Percentiles rank a stretch among this genome's conserved stretches.
These are phyloP conservation scores for Otatea glauca DNA, from an alignment of 176 grass and related monocot genomes.

Conservation along the genomic window DNA sequence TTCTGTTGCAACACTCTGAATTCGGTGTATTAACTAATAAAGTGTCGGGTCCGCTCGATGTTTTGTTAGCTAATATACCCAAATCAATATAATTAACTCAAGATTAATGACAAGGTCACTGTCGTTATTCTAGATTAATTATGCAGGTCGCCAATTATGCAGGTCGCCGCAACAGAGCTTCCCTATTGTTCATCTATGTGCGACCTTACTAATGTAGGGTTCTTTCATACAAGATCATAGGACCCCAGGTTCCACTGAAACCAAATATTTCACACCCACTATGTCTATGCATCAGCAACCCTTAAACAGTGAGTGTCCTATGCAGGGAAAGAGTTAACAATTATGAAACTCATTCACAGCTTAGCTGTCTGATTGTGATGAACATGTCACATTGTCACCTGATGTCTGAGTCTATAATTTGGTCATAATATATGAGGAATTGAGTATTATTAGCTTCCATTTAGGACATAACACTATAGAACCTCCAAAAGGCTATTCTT, in stretches of 20 bases:
- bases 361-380: neutral
- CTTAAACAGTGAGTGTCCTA: slow-evolving; percentile 7
- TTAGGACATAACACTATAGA: neutral
- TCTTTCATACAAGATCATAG: slow-evolving; percentile 17
- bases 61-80: too few relatives aligned
- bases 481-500: neutral
- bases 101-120: too few relatives aligned
- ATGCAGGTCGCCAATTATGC: too few relatives aligned
- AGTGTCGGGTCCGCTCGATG: too few relatives aligned
- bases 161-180: too few relatives aligned
- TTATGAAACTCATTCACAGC: slow-evolving; percentile 20
- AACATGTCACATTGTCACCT: neutral
- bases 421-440: neutral
- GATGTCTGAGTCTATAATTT: neutral
- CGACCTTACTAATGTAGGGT: slow-evolving; percentile 15
- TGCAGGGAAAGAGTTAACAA: neutral
- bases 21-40: too few relatives aligned
- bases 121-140: too few relatives aligned
- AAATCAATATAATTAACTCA: too few relatives aligned
- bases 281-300: neutral
- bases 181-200: neutral
- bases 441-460: neutral
- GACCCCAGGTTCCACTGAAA: slow-evolving; percentile 8
- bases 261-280: neutral
- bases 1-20: too few relatives aligned